phyloP scores from a whole-genome alignment of 225 moss, liverwort and hornwort genomes.

The Asterella californica region DNA sequence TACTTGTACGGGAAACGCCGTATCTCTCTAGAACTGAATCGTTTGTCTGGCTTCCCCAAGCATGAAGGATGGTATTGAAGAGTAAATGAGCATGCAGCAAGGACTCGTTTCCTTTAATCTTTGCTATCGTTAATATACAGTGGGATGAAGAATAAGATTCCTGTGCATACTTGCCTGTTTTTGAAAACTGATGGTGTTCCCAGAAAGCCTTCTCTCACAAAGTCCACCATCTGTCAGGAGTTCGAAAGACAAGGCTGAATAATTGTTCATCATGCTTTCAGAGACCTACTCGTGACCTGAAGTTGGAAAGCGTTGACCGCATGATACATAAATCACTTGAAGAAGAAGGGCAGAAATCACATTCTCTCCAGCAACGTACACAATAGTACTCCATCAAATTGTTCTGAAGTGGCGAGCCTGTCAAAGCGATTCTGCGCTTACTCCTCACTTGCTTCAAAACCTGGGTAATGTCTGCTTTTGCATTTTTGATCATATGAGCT shows the following conservation, averaged over 20 bases:
- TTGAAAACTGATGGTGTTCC: conserved; percentile 68
- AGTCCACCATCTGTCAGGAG: conserved; percentile 88
- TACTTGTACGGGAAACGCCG: not conserved
- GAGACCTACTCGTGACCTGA: not conserved
- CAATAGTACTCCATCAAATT: conserved; percentile 98
- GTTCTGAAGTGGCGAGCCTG: conserved; percentile 95
- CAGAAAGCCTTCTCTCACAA: conserved; percentile 87
- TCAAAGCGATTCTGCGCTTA: conserved; percentile 87
- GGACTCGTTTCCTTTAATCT: too few species aligned
- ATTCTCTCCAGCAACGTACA: conserved; percentile 49
- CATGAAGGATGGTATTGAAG: not conserved
- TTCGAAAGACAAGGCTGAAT: not conserved
- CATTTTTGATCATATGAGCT: conserved; percentile 95
- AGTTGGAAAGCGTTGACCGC: not conserved
- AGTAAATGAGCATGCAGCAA: too few species aligned
- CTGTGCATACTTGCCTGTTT: conserved; percentile 53
- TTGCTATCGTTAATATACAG: not conserved
- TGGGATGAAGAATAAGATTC: not conserved
- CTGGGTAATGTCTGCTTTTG: conserved; percentile 91
- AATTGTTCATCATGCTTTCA: not conserved
- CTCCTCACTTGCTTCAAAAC: conserved; percentile 87
- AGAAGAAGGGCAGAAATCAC: not conserved
- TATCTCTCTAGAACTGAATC: not conserved
- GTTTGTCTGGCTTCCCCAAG: not conserved
- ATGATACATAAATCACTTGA: not conserved